Percentiles rank a stretch among this genome's conserved stretches.
phyloP scores from a whole-genome alignment of 176 grass and related monocot genomes.

The Poa annua region DNA sequence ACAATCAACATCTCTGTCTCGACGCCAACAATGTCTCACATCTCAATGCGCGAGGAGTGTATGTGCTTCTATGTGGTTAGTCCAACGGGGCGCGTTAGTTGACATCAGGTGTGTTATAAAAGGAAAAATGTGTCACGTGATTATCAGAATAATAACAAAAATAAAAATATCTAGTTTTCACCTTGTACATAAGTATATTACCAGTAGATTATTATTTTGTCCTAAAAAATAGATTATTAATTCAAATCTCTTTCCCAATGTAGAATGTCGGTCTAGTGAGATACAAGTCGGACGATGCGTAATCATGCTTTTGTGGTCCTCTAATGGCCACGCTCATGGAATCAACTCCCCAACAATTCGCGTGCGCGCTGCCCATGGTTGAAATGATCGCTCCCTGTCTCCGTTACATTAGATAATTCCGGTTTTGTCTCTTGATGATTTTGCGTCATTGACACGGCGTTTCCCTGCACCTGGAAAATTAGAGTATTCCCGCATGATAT shows the following conservation, averaged over 20 bases:
- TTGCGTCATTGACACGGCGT: neutral
- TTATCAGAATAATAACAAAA: neutral
- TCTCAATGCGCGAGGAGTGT: too few species aligned
- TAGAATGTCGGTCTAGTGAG: neutral
- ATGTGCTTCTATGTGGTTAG: too few species aligned
- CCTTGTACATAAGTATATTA: neutral
- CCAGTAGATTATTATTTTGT: neutral
- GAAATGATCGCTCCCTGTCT: neutral
- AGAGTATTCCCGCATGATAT: neutral
- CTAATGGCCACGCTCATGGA: conserved; percentile 7
- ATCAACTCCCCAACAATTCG: neutral
- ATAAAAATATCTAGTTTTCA: neutral
- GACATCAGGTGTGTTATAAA: too few species aligned
- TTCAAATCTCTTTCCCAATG: neutral
- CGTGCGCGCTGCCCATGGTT: neutral
- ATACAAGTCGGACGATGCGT: neutral
- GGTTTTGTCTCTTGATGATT: neutral
- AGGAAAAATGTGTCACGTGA: too few species aligned
- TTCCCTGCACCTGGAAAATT: neutral
- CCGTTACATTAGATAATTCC: neutral
- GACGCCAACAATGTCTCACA: too few species aligned
- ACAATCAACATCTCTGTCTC: too few species aligned
- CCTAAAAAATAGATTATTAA: too few species aligned
- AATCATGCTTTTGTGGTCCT: neutral
- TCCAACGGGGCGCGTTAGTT: too few species aligned